phyloP scores from a whole-genome alignment of 2,329 filamentous ascomycete species.

The Stemphylium beticola region DNA sequence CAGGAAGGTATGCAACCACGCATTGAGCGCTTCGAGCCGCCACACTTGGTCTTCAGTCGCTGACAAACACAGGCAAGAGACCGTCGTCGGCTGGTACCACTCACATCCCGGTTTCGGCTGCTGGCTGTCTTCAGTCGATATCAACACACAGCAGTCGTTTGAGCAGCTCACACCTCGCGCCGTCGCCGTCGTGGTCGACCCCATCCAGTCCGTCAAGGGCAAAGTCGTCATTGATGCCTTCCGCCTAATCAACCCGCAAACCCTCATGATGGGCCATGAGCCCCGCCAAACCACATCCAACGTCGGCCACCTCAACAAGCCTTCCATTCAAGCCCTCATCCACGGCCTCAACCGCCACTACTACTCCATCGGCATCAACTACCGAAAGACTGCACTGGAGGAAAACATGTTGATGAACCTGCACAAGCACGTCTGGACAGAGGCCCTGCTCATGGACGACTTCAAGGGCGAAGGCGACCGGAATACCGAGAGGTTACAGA shows the following conservation, averaged over 20 bases:
- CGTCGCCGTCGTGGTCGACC: slow-evolving; percentile 96
- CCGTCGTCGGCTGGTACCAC: slow-evolving; percentile 99
- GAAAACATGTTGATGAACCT: slow-evolving; percentile 99
- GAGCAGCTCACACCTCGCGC: slow-evolving; percentile 96
- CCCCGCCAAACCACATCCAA: slow-evolving; percentile 98
- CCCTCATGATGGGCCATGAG: slow-evolving; percentile 96
- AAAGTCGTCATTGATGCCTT: slow-evolving; percentile 99
- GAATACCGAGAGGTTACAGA: slow-evolving; percentile 86
- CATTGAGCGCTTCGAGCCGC: not conserved
- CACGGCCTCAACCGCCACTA: slow-evolving; percentile 98
- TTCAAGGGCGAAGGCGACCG: slow-evolving; percentile 83
- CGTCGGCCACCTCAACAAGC: slow-evolving; percentile 97
- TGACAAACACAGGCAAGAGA: slow-evolving; percentile 74
- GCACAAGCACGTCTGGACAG: slow-evolving; percentile 99
- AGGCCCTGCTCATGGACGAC: slow-evolving; percentile 95
- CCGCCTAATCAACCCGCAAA: slow-evolving; percentile 97
- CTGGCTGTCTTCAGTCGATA: slow-evolving; percentile 98
- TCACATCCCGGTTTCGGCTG: slow-evolving; percentile 99
- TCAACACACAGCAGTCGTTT: slow-evolving; percentile 99
- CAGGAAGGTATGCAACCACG: slow-evolving; percentile 71
- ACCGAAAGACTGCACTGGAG: slow-evolving; percentile 94
- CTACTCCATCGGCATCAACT: slow-evolving; percentile 98
- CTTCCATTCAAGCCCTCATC: slow-evolving; percentile 98
- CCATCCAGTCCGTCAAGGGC: slow-evolving; percentile 98
- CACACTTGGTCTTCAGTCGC: slow-evolving; percentile 4